Percentiles rank a stretch among this genome's conserved stretches.
Evolutionary conservation across 805 yeast genomes (phyloP).

Genomic region (Nakazawaea molendinolei): DNA sequence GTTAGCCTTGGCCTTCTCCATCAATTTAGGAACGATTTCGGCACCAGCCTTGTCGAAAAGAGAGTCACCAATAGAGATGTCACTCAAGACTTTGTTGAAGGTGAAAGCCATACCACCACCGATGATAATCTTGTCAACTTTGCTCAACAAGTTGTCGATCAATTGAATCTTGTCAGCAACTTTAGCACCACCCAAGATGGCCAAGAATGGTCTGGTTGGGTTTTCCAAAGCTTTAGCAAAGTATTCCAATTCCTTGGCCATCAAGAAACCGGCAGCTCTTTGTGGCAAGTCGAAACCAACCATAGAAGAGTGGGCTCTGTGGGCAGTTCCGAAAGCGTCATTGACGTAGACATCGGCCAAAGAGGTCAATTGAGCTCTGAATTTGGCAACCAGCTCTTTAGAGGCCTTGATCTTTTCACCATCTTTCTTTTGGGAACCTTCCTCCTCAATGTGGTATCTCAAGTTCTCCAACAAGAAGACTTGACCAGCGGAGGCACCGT

Average conservation of each 20-base stretch:
- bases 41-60: constrained; percentile 93
- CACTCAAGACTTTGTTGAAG: constrained; percentile 87
- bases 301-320: constrained; percentile 99
- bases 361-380: constrained; percentile 85
- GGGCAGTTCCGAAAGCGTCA: constrained; percentile 99
- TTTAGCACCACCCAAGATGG: constrained; percentile 99
- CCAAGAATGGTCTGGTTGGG: constrained; percentile 97
- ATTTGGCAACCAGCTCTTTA: constrained; percentile 71
- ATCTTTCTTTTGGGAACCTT: constrained; percentile 86
- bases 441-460: constrained; percentile 97
- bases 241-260: constrained; percentile 95
- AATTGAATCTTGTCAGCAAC: constrained; percentile 98
- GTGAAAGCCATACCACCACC: constrained; percentile 99
- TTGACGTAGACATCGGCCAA: constrained; percentile 96
- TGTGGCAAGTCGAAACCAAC: constrained; percentile 94
- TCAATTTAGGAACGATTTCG: constrained; percentile 84
- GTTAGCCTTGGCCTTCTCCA: constrained; percentile 95
- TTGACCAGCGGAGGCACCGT: constrained; percentile 68
- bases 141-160: constrained; percentile 93
- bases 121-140: constrained; percentile 88
- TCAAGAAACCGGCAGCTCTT: constrained; percentile 98
- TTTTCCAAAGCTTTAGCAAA: constrained; percentile 97
- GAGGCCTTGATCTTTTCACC: constrained; percentile 94
- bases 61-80: constrained; percentile 85
- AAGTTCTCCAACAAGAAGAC: constrained; percentile 92